Evolutionary conservation across 2,329 filamentous ascomycete genomes (phyloP).

Genomic region (Hysterium pulicare): DNA sequence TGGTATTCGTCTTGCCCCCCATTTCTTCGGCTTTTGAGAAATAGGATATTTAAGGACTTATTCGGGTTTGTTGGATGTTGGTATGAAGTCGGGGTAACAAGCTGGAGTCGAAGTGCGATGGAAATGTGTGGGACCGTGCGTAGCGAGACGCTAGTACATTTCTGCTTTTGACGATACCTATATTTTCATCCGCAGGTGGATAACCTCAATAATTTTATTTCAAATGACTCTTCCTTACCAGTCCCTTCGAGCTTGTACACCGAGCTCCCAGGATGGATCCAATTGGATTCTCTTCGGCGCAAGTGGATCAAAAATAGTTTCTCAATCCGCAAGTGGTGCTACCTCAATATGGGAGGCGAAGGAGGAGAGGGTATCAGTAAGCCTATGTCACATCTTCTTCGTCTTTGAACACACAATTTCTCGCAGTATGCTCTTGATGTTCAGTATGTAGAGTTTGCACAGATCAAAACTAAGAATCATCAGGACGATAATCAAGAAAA

Average conservation of each 20-base stretch:
- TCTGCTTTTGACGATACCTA: no score
- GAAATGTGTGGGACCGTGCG: conserved; percentile 10
- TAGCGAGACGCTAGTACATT: conserved; percentile 6
- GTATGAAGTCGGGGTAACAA: conserved; percentile 16
- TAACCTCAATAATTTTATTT: no score
- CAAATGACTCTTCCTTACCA: conserved; percentile 40
- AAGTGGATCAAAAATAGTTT: conserved; percentile 68
- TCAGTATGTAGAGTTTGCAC: neutral
- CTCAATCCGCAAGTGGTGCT: conserved; percentile 27
- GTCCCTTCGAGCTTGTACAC: conserved; percentile 30
- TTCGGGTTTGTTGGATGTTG: conserved; percentile 28
- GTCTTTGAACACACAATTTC: no score
- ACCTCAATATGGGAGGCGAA: conserved; percentile 27
- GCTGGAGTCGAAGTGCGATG: conserved; percentile 12
- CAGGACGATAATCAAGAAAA: conserved; percentile 11
- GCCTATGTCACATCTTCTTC: no score
- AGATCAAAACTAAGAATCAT: conserved; percentile 9
- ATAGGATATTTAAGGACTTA: conserved; percentile 97
- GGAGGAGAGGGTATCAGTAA: conserved; percentile 18
- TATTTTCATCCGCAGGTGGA: no score
- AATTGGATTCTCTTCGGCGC: conserved; percentile 65
- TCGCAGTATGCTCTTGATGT: no score
- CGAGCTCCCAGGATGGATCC: conserved; percentile 8
- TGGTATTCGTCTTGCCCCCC: conserved; percentile 95
- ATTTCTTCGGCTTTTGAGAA: conserved; percentile 83